Base-by-base conservation (phyloP, 495 filamentous ascomycete species). In the Thermothielavioides terrestris region DNA sequence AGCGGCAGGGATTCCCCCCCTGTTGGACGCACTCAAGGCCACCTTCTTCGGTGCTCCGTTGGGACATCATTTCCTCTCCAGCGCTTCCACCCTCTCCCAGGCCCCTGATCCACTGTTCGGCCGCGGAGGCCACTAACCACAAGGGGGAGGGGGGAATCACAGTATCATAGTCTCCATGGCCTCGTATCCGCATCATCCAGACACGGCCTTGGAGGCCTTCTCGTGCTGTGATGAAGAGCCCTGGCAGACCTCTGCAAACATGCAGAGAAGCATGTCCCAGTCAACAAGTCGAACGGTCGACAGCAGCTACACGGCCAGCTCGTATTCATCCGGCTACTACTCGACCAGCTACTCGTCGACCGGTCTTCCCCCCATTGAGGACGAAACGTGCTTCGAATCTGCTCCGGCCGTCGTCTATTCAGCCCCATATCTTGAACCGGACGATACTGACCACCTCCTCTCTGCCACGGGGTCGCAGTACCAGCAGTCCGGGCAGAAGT, bases 391-490 rank as follows among this genome's bases (percentile, higher is more conserved):
- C n/a, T n/a, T n/a, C n/a, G n/a, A n/a, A n/a, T n/a, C n/a, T n/a
- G n/a, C n/a, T n/a, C n/a, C n/a, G n/a, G n/a, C n/a, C n/a, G n/a
- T n/a, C n/a, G n/a, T n/a, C n/a, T 20, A 37, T 6, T 34, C 22
- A 2, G 44, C 22, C 15, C 32, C 34, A 3, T 20, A n/a, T 2
- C 7, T 12, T 20, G 50, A 52, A 21, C 14, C 27, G 0, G 11
- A 12, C 7, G 43, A 39, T 10, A 28, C 25, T 11, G 20, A 21
- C 50, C 35, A 42, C 1, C 37, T 47, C 18, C 35, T 47, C 3
- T 39, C 27, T 28, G 50, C 35, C 4, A 39, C 50, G 27, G 50
- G 50, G 6, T 46, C 50, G 2, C 50, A 53, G 20, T 42, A 51
- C 8, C 42, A 40, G 1, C 34, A 40, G 3, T 12, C 28, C 27